Evolutionary conservation across 352 stramenopile genomes (phyloP), one percentile per base, ranked within the genome.

Genomic region (Halophytophthora batemanensis): DNA sequence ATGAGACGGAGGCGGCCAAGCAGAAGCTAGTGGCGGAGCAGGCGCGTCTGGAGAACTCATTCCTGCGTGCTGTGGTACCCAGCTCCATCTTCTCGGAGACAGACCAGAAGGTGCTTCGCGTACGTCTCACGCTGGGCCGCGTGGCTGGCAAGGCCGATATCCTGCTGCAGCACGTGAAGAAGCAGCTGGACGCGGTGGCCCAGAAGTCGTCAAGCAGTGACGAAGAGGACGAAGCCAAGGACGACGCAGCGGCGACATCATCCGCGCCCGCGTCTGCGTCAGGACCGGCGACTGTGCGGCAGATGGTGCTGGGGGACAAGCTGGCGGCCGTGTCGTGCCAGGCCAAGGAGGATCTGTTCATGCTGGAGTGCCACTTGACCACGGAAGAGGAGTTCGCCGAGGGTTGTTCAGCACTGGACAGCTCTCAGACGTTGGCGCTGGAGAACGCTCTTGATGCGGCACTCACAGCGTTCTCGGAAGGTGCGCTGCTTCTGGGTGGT

Each of bases 61-160:
- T 87, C 38, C 60, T 90, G 38, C 73, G 78, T 25, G 68, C 77
- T 18, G 61, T 89, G 12, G 62, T 94, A 15, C 83, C 83, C 4
- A 86, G 35, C 34, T 74, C 79, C 14, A 85, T 94, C 29, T 78
- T 94, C 21, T 79, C 76, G 0, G 81, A 91, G 41, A 73, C 69
- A 18, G 83, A 94, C 43, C 73, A 87, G 28, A 85, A 82, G 50
- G 66, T 89, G 45, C 67, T 93, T 17, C 77, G 76, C 10, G 72
- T 90, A 13, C 82, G 82, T 15, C 63, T 90, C 19, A 73, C 70
- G 12, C 45, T 93, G 17, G 76, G 73, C 13, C 79, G 80, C 13
- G 70, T 93, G 41, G 64, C 71, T 14, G 77, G 77, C 22, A 93
- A 90, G 53, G 65, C 77, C 1, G 75, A 85, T 21, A 84, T 93